A percentile compares a stretch with the other conserved stretches of the same genome.
phyloP scores from a whole-genome alignment of 2,329 filamentous ascomycete species.

The Fusarium tanahbumbuense region DNA sequence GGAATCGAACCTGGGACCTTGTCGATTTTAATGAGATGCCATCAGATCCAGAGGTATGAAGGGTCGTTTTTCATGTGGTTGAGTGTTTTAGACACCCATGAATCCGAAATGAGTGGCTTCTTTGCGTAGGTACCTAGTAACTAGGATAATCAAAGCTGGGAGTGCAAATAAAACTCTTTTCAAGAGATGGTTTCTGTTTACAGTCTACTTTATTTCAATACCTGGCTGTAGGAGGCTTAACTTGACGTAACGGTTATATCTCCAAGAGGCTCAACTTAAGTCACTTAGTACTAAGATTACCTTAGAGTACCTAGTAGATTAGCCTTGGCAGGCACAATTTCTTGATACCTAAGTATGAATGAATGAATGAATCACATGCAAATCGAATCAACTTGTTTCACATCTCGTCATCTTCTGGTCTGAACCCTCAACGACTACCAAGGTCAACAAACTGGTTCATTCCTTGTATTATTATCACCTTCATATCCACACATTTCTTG shows the following conservation, averaged over 20 bases:
- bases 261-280: not conserved
- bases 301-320: too few species aligned
- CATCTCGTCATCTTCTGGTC: slow-evolving; percentile 30
- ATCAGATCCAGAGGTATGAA: slow-evolving; percentile 4
- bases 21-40: slow-evolving; percentile 20
- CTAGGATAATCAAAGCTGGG: not conserved
- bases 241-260: too few species aligned
- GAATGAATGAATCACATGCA: slow-evolving; percentile 38
- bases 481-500: slow-evolving; percentile 16
- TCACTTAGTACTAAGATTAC: too few species aligned
- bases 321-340: slow-evolving; percentile 22
- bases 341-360: not conserved
- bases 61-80: slow-evolving; percentile 8
- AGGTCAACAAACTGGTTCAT: slow-evolving; percentile 1
- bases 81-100: slow-evolving; percentile 19
- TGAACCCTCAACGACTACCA: not conserved
- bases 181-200: not conserved
- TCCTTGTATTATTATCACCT: slow-evolving; percentile 11
- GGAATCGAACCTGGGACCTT: slow-evolving; percentile 27
- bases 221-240: not conserved
- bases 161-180: not conserved
- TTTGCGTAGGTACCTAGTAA: not conserved
- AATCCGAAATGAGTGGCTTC: slow-evolving; percentile 21
- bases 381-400: slow-evolving; percentile 41
- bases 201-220: not conserved